Percentiles rank a stretch among this genome's conserved stretches.
Evolutionary conservation across 805 yeast species (phyloP).

Genomic region (Priceomyces carsonii): DNA sequence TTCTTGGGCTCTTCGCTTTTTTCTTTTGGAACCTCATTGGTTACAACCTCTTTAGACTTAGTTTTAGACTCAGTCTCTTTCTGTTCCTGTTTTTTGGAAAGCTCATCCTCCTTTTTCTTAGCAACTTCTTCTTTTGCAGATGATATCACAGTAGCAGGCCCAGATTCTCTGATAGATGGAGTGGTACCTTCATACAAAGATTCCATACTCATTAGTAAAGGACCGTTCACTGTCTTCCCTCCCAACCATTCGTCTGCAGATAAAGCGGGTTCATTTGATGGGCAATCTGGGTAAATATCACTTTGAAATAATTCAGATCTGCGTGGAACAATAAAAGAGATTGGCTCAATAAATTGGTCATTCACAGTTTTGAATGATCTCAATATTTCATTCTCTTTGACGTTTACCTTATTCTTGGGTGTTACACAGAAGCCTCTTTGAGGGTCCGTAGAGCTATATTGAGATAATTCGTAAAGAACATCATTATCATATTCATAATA

Average conservation of each 20-base stretch:
- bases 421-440: constrained; percentile 94
- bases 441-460: constrained; percentile 84
- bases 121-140: constrained; percentile 23
- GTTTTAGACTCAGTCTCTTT: constrained; percentile 11
- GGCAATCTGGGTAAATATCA: constrained; percentile 91
- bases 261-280: constrained; percentile 76
- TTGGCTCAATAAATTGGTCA: constrained; percentile 83
- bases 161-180: constrained; percentile 47
- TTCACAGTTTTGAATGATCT: constrained; percentile 84
- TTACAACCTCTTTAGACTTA: constrained; percentile 9
- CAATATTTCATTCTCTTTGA: constrained; percentile 81
- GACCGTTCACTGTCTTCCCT: constrained; percentile 83
- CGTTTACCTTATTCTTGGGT: constrained; percentile 79
- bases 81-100: constrained; percentile 11
- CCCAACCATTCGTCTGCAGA: constrained; percentile 75
- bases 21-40: constrained; percentile 4
- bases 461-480: constrained; percentile 80
- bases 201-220: constrained; percentile 74
- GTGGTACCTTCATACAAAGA: constrained; percentile 75
- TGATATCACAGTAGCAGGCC: constrained; percentile 31
- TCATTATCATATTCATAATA: constrained; percentile 89
- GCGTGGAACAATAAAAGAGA: constrained; percentile 92
- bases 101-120: constrained; percentile 18
- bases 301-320: constrained; percentile 89
- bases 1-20: constrained; percentile 11